Evolutionary conservation across 208 protist species (phyloP), one percentile per base, ranked within the genome.

Genomic region (Leishmania braziliensis): DNA sequence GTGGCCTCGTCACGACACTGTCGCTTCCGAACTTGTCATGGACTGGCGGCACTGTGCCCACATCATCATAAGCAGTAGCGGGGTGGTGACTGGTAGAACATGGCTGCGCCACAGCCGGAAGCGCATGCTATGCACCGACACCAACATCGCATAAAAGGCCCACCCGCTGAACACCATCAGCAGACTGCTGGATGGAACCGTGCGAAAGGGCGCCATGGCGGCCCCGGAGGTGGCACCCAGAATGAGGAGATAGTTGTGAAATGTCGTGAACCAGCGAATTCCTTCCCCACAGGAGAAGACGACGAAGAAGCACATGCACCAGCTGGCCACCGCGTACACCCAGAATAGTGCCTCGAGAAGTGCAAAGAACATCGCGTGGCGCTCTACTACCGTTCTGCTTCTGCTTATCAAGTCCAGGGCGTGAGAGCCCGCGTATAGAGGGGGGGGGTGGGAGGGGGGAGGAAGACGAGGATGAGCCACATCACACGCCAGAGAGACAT

Each of bases 251-350:
- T 92, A 92, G 76, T 96, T 96, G 48, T 94, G 82, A 68, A 95
- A 89, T 29, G 91, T 93, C 23, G 84, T 88, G 74, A 96, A 96
- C 92, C 92, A 97, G 77, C 84, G 89, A 70, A 91, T 87, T 33
- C 94, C 92, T 71, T 97, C 94, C 5, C 94, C 91, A 39, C 86
- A 95, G 20, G 94, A 95, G 76, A 95, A 97, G 48, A 97, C 86
- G 10, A 95, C 92, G 83, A 96, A 97, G 83, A 95, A 96, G 83
- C 90, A 97, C 91, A 96, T 95, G 88, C 94, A 97, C 87, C 93
- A 96, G 83, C 93, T 95, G 36, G 85, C 80, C n/a, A 95, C 84
- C 58, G 86, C 93, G 79, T 95, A 93, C 16, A 91, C 86, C 91
- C 93, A 96, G 70, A 92, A 88, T 20, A 95, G 66, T 46, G 73